Base-by-base conservation (phyloP, 495 filamentous ascomycete genomes). In the Penicillium odoratum region DNA sequence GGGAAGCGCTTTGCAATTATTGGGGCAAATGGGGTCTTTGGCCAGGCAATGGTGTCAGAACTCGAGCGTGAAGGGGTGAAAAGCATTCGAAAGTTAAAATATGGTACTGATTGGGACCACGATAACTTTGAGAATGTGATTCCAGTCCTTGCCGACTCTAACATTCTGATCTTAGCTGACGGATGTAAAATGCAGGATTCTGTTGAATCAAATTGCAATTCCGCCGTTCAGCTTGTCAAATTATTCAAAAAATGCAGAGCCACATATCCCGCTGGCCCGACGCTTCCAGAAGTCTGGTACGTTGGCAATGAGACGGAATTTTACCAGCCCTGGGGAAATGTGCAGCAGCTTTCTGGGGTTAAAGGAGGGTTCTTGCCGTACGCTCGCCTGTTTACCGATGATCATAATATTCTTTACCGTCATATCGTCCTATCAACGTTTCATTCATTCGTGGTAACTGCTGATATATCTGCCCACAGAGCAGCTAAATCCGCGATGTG, bases 1-100 rank as follows among this genome's bases (percentile, higher is more conserved):
- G 25, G 53, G 8, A 66, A 66, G 26, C 34, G 28, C 4, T 56
- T 66, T 16, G 57, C 57, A 3, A 56, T 66, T 11, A 62, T 57
- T 3, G 64, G 60, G 0, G 60, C 47, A 10, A 51, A 45, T 3
- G 57, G 57, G 5, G 60, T 44, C 4, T 61, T 66, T 43, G 38
- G 38, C 15, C 38, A 40, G 3, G 38, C 38, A 40, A 40, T 40
- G 5, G 5, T 16, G 13, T 13, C 38, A 40, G 38, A 40, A 6
- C 38, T 40, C 38, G 3, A 40, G 15, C 38, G 38, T 16, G 38
- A 40, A 5, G 38, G 38, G 13, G 38, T 40, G 11, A 16, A 40
- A 13, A 4, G 15, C 38, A 40, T 40, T 16, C 38, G n/a, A 4
- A 40, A 5, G 15, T 16, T 40, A 0, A 5, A 40, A 5, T 5